Evolutionary conservation across 1,284 basidiomycete species (phyloP).

Genomic region (Papiliotrema laurentii): DNA sequence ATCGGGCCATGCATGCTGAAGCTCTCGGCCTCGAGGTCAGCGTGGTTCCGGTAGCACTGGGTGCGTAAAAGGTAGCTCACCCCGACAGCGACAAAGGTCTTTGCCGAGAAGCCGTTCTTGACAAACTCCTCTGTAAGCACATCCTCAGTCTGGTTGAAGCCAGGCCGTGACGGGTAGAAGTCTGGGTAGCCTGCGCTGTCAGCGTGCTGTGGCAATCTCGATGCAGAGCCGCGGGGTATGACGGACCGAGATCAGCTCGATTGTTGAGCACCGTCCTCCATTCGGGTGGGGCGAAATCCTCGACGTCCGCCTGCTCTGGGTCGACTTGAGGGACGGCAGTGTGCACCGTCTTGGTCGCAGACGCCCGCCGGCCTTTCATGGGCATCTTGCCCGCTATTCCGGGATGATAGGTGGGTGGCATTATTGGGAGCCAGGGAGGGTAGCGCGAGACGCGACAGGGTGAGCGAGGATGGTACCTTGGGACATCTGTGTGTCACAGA

Average conservation of each 20-base stretch:
- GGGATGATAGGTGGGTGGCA: neutral
- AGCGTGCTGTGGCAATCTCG: neutral
- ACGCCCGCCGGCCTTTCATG: conserved; percentile 3
- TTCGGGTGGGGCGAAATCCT: conserved; percentile 41
- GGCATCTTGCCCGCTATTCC: conserved; percentile 2
- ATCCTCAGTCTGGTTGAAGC: conserved; percentile 82
- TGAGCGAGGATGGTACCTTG: too few species aligned
- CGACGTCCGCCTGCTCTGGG: conserved; percentile 22
- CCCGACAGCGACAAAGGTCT: conserved; percentile 55
- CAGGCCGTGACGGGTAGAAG: conserved; percentile 75
- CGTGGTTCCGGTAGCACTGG: too few species aligned
- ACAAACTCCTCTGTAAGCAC: conserved; percentile 69
- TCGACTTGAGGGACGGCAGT: conserved; percentile 8
- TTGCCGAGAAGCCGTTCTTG: conserved; percentile 67
- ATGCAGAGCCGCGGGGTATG: neutral
- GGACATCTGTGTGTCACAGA: too few species aligned
- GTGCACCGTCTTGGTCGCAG: conserved; percentile 4
- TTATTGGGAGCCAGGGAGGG: neutral
- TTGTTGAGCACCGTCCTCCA: conserved; percentile 44
- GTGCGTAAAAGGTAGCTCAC: conserved; percentile 21
- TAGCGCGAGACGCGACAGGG: neutral
- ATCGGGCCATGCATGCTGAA: conserved; percentile 57
- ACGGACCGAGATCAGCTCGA: conserved; percentile 43
- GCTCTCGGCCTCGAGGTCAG: conserved; percentile 50
- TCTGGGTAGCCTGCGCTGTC: conserved; percentile 66